Percentiles rank a stretch among this genome's conserved stretches.
These are phyloP conservation scores for Aspergillus fischeri DNA, from an alignment of 2,329 filamentous ascomycete genomes.

Conservation along the genomic window DNA sequence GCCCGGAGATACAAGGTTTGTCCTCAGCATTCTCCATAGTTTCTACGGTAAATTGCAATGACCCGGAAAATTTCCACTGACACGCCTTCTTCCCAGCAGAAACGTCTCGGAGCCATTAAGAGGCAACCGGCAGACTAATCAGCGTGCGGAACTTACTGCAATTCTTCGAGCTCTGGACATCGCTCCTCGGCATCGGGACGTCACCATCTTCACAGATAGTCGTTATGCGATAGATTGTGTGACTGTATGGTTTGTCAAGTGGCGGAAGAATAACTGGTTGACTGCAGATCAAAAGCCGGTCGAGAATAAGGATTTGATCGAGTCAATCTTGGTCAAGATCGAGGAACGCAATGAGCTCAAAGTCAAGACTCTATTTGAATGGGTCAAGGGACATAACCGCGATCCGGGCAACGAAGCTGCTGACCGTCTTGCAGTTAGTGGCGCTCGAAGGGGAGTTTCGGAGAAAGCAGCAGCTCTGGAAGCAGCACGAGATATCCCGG, in stretches of 20 bases:
- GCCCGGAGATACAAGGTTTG: constrained; percentile 53
- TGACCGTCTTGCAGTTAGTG: constrained; percentile 69
- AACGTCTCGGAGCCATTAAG: constrained; percentile 73
- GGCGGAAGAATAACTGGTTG: constrained; percentile 73
- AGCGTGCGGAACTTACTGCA: constrained; percentile 90
- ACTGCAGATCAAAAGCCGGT: constrained; percentile 68
- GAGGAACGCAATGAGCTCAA: constrained; percentile 61
- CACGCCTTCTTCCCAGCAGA: constrained; percentile 37
- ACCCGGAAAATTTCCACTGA: constrained; percentile 18
- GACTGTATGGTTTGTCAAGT: constrained; percentile 74
- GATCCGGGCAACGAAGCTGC: constrained; percentile 75
- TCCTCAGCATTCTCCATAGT: constrained; percentile 7
- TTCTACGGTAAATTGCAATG: neutral
- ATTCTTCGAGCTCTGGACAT: constrained; percentile 78
- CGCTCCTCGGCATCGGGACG: constrained; percentile 61
- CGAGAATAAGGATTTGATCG: constrained; percentile 81
- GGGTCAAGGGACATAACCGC: constrained; percentile 82
- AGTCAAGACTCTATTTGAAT: constrained; percentile 67
- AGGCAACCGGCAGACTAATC: constrained; percentile 80
- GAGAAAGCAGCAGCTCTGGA: constrained; percentile 26
- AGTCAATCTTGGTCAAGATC: constrained; percentile 66
- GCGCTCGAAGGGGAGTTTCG: constrained; percentile 46
- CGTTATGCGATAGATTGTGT: constrained; percentile 87
- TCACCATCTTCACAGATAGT: constrained; percentile 83
- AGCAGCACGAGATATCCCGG: constrained; percentile 19